Conservation (phyloP, 2,329 filamentous ascomycete species). For the Monosporascus sp. region DNA sequence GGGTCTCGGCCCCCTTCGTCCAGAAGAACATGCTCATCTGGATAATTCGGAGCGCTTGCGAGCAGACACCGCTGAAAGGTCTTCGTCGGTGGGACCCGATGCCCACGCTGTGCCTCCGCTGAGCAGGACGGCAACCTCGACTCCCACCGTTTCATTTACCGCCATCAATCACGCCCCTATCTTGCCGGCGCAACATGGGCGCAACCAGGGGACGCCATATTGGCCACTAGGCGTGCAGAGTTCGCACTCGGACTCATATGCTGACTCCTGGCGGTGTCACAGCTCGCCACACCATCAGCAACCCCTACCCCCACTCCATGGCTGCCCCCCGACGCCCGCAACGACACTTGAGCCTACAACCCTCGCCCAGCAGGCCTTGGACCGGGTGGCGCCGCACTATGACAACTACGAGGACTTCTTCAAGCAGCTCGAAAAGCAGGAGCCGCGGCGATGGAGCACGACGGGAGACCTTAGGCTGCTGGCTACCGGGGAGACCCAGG, state of each 20-base stretch:
- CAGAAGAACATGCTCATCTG: constrained; percentile 25
- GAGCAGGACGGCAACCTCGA: constrained; percentile 24
- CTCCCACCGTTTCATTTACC: constrained; percentile 32
- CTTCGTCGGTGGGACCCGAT: constrained; percentile 23
- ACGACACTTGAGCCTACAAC: constrained; percentile 7
- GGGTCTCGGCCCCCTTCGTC: constrained; percentile 38
- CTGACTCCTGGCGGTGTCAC: constrained; percentile 16
- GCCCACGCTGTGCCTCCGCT: constrained; percentile 7
- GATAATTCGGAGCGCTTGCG: constrained; percentile 24
- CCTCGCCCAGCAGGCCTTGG: constrained; percentile 8
- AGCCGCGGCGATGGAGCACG: constrained; percentile 15
- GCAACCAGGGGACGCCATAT: not conserved
- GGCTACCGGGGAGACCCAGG: constrained; percentile 19
- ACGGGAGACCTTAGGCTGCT: constrained; percentile 23
- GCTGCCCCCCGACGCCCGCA: constrained; percentile 13
- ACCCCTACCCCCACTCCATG: constrained; percentile 6
- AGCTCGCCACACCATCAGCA: constrained; percentile 6
- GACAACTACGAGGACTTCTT: constrained; percentile 13
- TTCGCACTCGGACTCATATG: constrained; percentile 12
- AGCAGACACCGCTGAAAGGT: constrained; percentile 26
- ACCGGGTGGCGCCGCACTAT: constrained; percentile 4
- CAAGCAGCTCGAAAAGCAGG: constrained; percentile 16
- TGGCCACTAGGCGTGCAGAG: constrained; percentile 6
- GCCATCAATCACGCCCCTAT: constrained; percentile 31
- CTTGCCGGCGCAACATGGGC: constrained; percentile 9